Evolutionary conservation across 768 basidiomycete species (phyloP).

Genomic region (Melanogaster broomeanus): DNA sequence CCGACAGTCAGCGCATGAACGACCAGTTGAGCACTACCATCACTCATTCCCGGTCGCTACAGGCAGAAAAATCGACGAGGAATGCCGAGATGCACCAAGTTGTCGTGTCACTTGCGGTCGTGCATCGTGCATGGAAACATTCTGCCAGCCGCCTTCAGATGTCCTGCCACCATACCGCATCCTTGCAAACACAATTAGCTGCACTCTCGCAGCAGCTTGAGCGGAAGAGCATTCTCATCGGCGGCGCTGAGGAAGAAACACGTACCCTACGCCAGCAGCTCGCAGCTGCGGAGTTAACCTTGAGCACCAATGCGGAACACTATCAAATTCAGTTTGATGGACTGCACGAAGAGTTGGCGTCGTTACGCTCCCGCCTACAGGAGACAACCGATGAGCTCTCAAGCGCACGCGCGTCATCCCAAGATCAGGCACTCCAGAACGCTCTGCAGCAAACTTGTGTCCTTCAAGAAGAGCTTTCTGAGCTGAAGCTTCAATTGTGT

Average conservation of each 20-base stretch:
- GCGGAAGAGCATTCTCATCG: slow-evolving; percentile 2
- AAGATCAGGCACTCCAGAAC: slow-evolving; percentile 4
- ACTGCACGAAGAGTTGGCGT: slow-evolving; percentile 6
- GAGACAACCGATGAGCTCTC: slow-evolving; percentile 4
- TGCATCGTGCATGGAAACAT: slow-evolving; percentile 19
- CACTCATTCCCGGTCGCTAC: slow-evolving; percentile 11
- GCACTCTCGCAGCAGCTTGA: slow-evolving; percentile 17
- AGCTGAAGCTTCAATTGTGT: slow-evolving; percentile 9
- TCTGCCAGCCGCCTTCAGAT: slow-evolving; percentile 11
- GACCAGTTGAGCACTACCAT: slow-evolving; percentile 6
- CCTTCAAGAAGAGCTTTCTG: not conserved
- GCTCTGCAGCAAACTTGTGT: not conserved
- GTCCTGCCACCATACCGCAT: slow-evolving; percentile 4
- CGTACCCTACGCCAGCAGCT: slow-evolving; percentile 10
- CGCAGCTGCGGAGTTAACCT: not conserved
- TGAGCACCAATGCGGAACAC: slow-evolving; percentile 1
- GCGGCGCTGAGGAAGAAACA: slow-evolving; percentile 10
- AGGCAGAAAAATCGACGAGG: slow-evolving; percentile 7
- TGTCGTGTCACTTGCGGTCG: slow-evolving; percentile 23
- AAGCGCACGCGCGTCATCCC: not conserved
- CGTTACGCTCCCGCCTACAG: not conserved
- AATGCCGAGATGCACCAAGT: slow-evolving; percentile 14
- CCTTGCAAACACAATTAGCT: slow-evolving; percentile 20
- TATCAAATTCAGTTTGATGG: not conserved
- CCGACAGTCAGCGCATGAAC: slow-evolving; percentile 8